These are phyloP conservation scores for Fragosphaeria purpurea DNA, from an alignment of 2,329 filamentous ascomycete species.

Conservation along the genomic window DNA sequence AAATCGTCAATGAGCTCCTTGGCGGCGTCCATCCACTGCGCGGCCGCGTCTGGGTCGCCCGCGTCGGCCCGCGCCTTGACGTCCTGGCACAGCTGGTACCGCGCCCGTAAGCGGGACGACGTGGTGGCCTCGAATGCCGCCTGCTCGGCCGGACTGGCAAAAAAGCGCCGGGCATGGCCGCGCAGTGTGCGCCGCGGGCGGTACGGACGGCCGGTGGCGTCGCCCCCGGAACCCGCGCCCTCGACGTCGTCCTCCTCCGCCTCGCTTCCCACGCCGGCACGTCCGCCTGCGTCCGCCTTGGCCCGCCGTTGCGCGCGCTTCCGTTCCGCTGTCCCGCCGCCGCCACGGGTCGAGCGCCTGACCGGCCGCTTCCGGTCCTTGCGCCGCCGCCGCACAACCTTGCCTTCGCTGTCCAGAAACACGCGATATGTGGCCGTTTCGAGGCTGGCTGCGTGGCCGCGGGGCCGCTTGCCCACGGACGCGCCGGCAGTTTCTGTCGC, in stretches of 20 bases:
- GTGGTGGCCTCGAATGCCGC: slow-evolving; percentile 19
- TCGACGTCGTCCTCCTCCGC: neutral
- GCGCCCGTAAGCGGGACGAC: slow-evolving; percentile 18
- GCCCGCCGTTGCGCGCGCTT: slow-evolving; percentile 13
- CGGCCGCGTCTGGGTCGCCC: slow-evolving; percentile 33
- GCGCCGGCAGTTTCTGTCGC: slow-evolving; percentile 14
- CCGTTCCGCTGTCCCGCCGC: slow-evolving; percentile 15
- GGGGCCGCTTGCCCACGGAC: slow-evolving; percentile 17
- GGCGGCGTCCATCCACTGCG: slow-evolving; percentile 48
- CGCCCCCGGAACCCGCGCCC: slow-evolving; percentile 2
- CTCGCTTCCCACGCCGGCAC: neutral
- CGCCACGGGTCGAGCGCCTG: neutral
- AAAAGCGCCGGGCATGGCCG: slow-evolving; percentile 10
- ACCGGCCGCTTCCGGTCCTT: slow-evolving; percentile 9
- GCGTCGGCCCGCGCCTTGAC: slow-evolving; percentile 23
- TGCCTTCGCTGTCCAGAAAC: slow-evolving; percentile 13
- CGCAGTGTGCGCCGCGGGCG: slow-evolving; percentile 8
- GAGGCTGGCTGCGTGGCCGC: slow-evolving; percentile 9
- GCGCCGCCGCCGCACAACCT: slow-evolving; percentile 12
- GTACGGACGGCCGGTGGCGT: slow-evolving; percentile 1
- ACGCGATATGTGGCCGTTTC: slow-evolving; percentile 14
- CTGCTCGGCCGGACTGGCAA: slow-evolving; percentile 18
- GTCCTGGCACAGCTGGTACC: slow-evolving; percentile 34
- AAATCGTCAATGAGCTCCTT: slow-evolving; percentile 54
- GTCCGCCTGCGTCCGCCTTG: neutral